A percentile compares a stretch with the other conserved stretches of the same genome.
Evolutionary conservation across 1,284 basidiomycete genomes (phyloP).

Genomic region (Tilletia walkeri): DNA sequence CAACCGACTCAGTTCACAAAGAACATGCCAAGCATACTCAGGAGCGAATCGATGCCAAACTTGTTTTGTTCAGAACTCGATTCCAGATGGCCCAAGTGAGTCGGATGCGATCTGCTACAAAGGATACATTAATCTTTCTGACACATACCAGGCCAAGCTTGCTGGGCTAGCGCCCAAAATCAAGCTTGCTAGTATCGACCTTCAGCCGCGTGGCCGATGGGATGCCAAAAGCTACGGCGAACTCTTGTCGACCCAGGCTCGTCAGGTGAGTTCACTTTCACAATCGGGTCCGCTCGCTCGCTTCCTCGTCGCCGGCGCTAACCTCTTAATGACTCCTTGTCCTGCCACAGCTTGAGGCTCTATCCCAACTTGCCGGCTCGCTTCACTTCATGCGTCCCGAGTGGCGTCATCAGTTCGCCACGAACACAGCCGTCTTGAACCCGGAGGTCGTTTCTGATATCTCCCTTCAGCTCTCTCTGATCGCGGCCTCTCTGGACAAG

Average conservation of each 20-base stretch:
- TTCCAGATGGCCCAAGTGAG: slow-evolving; percentile 53
- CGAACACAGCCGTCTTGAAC: slow-evolving; percentile 35
- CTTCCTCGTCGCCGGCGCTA: slow-evolving; percentile 15
- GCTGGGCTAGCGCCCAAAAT: slow-evolving; percentile 57
- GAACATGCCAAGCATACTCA: slow-evolving; percentile 26
- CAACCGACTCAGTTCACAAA: slow-evolving; percentile 27
- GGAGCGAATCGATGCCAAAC: slow-evolving; percentile 20
- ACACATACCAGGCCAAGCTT: no score
- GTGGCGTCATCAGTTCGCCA: slow-evolving; percentile 34
- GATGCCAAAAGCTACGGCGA: slow-evolving; percentile 59
- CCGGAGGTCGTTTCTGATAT: slow-evolving; percentile 35
- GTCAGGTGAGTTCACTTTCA: slow-evolving; percentile 20
- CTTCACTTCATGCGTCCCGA: slow-evolving; percentile 29
- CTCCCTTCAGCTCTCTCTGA: slow-evolving; percentile 35
- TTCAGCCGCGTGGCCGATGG: slow-evolving; percentile 60
- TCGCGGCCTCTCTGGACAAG: slow-evolving; percentile 33
- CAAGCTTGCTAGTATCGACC: slow-evolving; percentile 25
- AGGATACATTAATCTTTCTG: slow-evolving; percentile 49
- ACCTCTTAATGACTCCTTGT: slow-evolving; percentile 49
- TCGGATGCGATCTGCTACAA: slow-evolving; percentile 20
- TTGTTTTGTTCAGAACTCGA: slow-evolving; percentile 44
- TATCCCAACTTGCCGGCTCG: slow-evolving; percentile 27
- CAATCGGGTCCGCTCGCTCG: background rate
- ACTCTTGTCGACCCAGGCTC: slow-evolving; percentile 49
- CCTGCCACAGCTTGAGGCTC: slow-evolving; percentile 38